A percentile compares a stretch with the other conserved stretches of the same genome.
Conservation (phyloP, 768 basidiomycete species). For the Phylloporus rhodoxanthus region DNA sequence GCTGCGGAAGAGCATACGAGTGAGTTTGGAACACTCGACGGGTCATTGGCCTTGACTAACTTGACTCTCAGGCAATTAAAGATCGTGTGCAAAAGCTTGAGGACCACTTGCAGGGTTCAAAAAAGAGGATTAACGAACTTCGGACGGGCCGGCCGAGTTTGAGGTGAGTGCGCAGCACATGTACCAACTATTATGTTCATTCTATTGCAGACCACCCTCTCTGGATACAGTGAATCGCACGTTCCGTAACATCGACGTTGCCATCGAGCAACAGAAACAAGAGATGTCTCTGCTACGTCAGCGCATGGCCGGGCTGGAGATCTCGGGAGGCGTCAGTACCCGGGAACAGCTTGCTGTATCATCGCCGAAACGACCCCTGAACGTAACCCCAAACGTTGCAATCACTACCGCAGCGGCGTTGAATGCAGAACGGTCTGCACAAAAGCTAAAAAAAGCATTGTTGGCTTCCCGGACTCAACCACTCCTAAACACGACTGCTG, state of each 20-base stretch:
- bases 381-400: constrained; percentile 61
- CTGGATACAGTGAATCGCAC: constrained; percentile 80
- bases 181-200: background rate
- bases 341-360: constrained; percentile 41
- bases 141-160: constrained; percentile 57
- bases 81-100: constrained; percentile 79
- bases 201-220: constrained; percentile 60
- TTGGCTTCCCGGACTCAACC: constrained; percentile 57
- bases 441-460: constrained; percentile 63
- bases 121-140: constrained; percentile 59
- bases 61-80: constrained; percentile 47
- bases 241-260: constrained; percentile 77
- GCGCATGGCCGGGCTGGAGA: constrained; percentile 49
- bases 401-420: constrained; percentile 74
- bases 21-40: constrained; percentile 30
- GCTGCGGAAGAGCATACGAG: constrained; percentile 66
- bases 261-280: constrained; percentile 54
- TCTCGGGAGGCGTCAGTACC: constrained; percentile 23
- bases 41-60: constrained; percentile 4
- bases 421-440: constrained; percentile 71
- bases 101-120: constrained; percentile 59
- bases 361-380: constrained; percentile 35
- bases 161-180: constrained; percentile 41
- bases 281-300: constrained; percentile 47
- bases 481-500: constrained; percentile 55